phyloP scores from a whole-genome alignment of 805 yeast species.

The Metschnikowia santaceciliae region DNA sequence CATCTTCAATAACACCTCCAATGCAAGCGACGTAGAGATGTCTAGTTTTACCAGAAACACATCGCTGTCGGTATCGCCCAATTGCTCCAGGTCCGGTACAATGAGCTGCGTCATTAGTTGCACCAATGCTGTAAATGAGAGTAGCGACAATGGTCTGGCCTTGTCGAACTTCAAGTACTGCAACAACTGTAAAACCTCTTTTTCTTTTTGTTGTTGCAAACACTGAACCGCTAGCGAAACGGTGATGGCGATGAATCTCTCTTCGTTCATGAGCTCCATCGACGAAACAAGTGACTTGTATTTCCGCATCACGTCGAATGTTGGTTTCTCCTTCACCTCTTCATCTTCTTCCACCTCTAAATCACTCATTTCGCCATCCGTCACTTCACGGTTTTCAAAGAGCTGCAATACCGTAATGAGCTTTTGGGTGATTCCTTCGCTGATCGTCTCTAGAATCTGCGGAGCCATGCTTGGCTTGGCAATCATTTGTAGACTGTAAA shows the following conservation, averaged over 20 bases:
- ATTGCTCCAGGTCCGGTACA: slow-evolving; percentile 15
- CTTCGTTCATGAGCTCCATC: slow-evolving; percentile 31
- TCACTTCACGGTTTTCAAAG: slow-evolving; percentile 28
- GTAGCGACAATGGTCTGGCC: slow-evolving; percentile 22
- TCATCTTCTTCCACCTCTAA: not conserved
- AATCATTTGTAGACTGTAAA: slow-evolving; percentile 23
- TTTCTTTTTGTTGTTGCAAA: slow-evolving; percentile 16
- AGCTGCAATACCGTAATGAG: slow-evolving; percentile 21
- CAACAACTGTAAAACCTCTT: slow-evolving; percentile 22
- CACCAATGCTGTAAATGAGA: slow-evolving; percentile 32
- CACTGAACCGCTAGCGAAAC: slow-evolving; percentile 25
- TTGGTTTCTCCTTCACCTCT: not conserved
- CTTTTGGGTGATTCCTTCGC: slow-evolving; percentile 16
- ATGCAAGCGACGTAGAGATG: slow-evolving; percentile 8
- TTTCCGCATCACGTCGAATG: slow-evolving; percentile 5
- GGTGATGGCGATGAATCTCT: slow-evolving; percentile 30
- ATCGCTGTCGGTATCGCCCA: not conserved
- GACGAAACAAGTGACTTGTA: slow-evolving; percentile 26
- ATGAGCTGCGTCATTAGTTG: slow-evolving; percentile 21
- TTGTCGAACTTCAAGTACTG: slow-evolving; percentile 20
- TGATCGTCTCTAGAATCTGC: slow-evolving; percentile 16
- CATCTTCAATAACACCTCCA: slow-evolving; percentile 27
- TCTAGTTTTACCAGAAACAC: slow-evolving; percentile 3
- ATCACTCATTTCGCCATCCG: slow-evolving; percentile 24
- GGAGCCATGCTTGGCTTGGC: slow-evolving; percentile 21